Base-by-base conservation (phyloP, 495 filamentous ascomycete genomes). In the Chaetomium fimeti region DNA sequence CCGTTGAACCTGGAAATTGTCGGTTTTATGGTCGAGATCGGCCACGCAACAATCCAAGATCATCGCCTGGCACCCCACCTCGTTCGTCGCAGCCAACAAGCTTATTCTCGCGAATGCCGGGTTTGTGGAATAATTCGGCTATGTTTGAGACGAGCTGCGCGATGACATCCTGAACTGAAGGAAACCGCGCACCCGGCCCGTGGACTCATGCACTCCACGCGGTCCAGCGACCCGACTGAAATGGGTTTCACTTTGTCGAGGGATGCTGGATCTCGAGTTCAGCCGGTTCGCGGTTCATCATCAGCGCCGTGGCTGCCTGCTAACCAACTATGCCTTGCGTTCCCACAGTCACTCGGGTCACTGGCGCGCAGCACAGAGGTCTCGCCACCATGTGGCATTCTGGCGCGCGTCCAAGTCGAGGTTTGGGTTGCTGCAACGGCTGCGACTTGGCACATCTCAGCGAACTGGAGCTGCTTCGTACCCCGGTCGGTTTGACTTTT, bases 231-330 rank as follows among this genome's bases (percentile, higher is more conserved):
- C 68, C 66, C 53, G n/a, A n/a, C n/a, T n/a, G 68, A 36, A 32
- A 8, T 47, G 43, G 45, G 72, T 74, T 74, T 74, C 72, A 72
- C 65, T 54, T 58, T 29, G 13, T 60, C 25, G n/a, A 24, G 52
- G 29, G 36, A 43, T 68, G 68, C 63, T 43, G 54, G n/a, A 45
- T 59, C 62, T 66, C 65, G 64, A 69, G 63, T 69, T 70, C 68
- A 70, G 68, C 70, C 70, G 53, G 63, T 66, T 47, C 53, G 56
- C 59, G 60, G 64, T 54, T 28, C 58, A 15, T 24, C 32, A 48
- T 18, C 40, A 43, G 40, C 40, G 40, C 40, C 40, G 40, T 54
- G 36, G 57, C 48, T 42, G 20, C 29, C 47, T 38, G 32, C 60
- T 20, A 28, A 9, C 32, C 32, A 9, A 7, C 29, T 7, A 32